Base-by-base conservation (phyloP, 352 stramenopile species). In the Phytophthora rubi region DNA sequence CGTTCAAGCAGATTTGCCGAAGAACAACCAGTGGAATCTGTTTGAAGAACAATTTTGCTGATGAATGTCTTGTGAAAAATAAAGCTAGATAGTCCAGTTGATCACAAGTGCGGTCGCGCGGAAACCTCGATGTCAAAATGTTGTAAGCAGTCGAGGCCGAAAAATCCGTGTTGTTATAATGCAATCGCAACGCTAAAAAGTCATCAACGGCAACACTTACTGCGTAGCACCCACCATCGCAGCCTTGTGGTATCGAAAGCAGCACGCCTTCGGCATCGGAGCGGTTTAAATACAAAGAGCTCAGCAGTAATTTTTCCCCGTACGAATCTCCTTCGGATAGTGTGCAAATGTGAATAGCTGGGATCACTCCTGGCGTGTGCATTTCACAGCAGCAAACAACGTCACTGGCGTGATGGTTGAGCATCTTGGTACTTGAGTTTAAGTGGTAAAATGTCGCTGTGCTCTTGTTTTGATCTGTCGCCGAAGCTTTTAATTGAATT, bases 51-150 rank as follows among this genome's bases (percentile, higher is more conserved):
- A 82, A 45, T 23, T 59, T 77, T 3, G 78, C 74, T 58, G 61
- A 65, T 16, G 65, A 76, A 30, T 62, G 54, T 9, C 57, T 63
- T 18, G 62, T 66, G 49, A 88, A 37, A 53, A 75, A 88, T n/a
- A 30, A 60, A 47, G 47, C 68, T 2, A 85, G 18, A 51, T 77
- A 83, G 0, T 45, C 26, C 3, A 88, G 16, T 48, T 88, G 76
- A 52, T 85, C 78, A 10, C 82, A 76, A 2, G 74, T 83, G 7
- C 80, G 80, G 52, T 88, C 78, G 66, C 70, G 80, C 52, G 78
- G 76, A 13, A 73, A 55, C 4, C 67, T 67, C n/a, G 57, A 47
- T 5, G 65, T 57, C 23, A 86, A 37, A 53, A 86, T 78, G 8
- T 35, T 39, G 16, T 68, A 68, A 4, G 67, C 58, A 9, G 13